Evolutionary conservation across 2,329 filamentous ascomycete genomes (phyloP).

Genomic region (Paecilomyces formosus): DNA sequence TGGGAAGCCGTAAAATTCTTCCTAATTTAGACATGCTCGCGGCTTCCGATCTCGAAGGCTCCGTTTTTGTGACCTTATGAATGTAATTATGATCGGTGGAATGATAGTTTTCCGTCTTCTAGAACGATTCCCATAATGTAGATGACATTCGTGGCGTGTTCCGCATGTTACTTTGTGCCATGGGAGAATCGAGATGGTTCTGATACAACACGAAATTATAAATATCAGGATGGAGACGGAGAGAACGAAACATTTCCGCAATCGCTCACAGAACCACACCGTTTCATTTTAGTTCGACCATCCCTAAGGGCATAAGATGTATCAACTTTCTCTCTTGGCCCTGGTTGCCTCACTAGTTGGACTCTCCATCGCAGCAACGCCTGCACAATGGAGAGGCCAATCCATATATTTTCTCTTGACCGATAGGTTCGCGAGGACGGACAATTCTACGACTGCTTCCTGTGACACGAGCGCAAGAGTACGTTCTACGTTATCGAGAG

Average conservation of each 20-base stretch:
- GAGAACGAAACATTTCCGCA: neutral
- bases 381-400: conserved; percentile 32
- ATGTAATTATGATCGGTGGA: neutral
- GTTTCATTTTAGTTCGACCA: neutral
- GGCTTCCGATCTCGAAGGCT: neutral
- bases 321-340: conserved; percentile 6
- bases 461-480: conserved; percentile 21
- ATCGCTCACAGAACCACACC: neutral
- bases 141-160: neutral
- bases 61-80: neutral
- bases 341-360: conserved; percentile 13
- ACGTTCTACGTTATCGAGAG: neutral
- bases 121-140: neutral
- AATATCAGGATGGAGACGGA: neutral
- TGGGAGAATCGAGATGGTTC: neutral
- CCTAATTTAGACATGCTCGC: neutral
- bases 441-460: conserved; percentile 27
- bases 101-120: neutral
- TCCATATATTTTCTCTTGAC: conserved; percentile 42
- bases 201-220: neutral
- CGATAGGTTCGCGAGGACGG: conserved; percentile 37
- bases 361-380: conserved; percentile 21
- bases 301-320: conserved; percentile 10
- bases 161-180: neutral
- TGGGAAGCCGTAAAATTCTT: neutral